Base-by-base conservation (phyloP, 257 asterid genomes). In the Nicotiana tabacum region DNA sequence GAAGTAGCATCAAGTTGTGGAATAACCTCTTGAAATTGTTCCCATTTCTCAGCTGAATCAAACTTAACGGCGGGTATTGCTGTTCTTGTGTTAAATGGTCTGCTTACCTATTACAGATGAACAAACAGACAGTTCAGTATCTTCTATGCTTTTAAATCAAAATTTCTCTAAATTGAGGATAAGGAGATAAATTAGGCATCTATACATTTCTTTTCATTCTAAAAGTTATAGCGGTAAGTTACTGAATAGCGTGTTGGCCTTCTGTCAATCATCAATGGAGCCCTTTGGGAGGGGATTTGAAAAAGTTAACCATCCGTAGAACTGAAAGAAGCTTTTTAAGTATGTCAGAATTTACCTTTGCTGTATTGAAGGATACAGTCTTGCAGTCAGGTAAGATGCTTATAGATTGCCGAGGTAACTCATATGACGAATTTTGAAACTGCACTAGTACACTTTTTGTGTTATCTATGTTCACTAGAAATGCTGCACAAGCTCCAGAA, bases 381-480 rank as follows among this genome's bases (percentile, higher is more conserved):
- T 78, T 87, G 92, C 99, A 94, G 76, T 95, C 97, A 0, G 98
- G 97, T 84, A 95, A 85, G 85, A 95, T 92, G 92, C 98, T 92
- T 82, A 95, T 94, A 66, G 99, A 95, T 65, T 82, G 84, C 13
- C 77, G 93, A 81, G 95, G 97, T 70, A 95, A 89, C 51, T 83
- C 78, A 51, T 87, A 92, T 3, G 90, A 77, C 11, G 70, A 84
- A 62, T 92, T 88, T 58, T 69, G 87, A 82, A 95, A 95, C 24
- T 83, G 89, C 56, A 94, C 92, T 21, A 18, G 60, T 15, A 82
- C 94, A 29, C 35, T 77, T 11, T 24, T 66, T 58, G 2, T 62
- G 6, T 32, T 77, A 81, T 91, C 91, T 51, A 67, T 80, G 86
- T 95, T 95, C 81, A 93, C 87, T 4, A 95, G 97, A 90, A 94